Conservation (phyloP, 129 eudicot species). For the Oenanthe sinensis region DNA sequence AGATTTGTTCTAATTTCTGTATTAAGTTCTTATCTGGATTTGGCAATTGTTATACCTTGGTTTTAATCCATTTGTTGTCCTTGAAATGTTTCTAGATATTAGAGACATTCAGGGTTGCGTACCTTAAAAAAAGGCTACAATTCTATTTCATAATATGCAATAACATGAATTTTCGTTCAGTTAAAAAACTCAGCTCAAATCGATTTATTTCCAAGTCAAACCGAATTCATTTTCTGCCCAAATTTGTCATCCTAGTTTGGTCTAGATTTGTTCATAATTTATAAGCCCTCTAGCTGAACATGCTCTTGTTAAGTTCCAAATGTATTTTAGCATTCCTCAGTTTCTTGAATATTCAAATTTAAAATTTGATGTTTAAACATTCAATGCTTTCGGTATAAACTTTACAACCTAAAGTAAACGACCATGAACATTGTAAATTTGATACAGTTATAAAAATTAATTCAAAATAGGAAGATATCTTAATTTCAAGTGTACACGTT, state of each 20-base stretch:
- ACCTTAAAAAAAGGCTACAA: background rate
- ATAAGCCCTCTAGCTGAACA: no score
- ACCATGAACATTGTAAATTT: background rate
- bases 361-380: background rate
- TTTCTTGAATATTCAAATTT: background rate
- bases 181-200: no score
- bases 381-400: background rate
- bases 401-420: background rate
- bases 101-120: background rate
- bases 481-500: background rate
- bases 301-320: no score
- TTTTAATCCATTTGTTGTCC: slow-evolving; percentile 1
- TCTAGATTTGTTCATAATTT: no score
- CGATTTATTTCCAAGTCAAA: no score
- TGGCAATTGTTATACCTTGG: background rate
- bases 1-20: background rate
- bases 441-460: background rate
- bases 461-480: background rate
- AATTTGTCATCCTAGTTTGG: no score
- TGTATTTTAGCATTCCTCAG: background rate
- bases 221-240: no score
- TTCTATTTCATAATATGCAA: background rate
- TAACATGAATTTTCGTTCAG: no score
- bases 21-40: background rate
- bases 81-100: background rate